Evolutionary conservation across 768 basidiomycete genomes (phyloP).

Genomic region (Phylloporus sp.): DNA sequence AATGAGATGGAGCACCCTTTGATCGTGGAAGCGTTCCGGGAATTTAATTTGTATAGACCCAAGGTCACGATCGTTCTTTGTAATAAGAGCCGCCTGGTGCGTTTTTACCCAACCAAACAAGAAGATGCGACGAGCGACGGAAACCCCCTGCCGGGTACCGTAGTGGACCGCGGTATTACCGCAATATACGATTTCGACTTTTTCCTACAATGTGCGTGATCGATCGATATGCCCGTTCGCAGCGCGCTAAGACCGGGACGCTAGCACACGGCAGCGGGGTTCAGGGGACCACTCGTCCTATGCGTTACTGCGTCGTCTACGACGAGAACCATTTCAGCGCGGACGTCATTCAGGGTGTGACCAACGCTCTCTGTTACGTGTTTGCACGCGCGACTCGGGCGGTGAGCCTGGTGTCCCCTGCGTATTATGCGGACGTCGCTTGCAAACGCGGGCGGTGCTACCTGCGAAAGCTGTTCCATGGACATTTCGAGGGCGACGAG

Average conservation of each 20-base stretch:
- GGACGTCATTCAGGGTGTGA: background rate
- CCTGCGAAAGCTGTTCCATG: background rate
- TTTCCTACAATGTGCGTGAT: conserved; percentile 1
- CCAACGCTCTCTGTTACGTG: background rate
- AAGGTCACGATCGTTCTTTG: background rate
- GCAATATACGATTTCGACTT: background rate
- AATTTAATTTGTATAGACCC: background rate
- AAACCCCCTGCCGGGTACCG: background rate
- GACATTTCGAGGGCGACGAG: background rate
- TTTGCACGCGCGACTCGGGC: background rate
- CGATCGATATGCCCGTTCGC: background rate
- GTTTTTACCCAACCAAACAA: background rate
- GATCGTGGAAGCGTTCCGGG: background rate
- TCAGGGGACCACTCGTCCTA: background rate
- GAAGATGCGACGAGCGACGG: background rate
- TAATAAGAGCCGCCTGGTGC: background rate
- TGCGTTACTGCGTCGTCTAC: background rate
- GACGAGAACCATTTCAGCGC: background rate
- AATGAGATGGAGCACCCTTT: background rate
- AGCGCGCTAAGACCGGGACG: background rate
- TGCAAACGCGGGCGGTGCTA: background rate
- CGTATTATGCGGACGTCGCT: background rate
- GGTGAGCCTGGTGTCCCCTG: background rate
- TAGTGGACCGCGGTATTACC: background rate
- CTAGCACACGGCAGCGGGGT: background rate